Percentiles rank a stretch among this genome's conserved stretches.
Evolutionary conservation across 106 monocot genomes (phyloP).

Genomic region (Amphibolis antarctica): DNA sequence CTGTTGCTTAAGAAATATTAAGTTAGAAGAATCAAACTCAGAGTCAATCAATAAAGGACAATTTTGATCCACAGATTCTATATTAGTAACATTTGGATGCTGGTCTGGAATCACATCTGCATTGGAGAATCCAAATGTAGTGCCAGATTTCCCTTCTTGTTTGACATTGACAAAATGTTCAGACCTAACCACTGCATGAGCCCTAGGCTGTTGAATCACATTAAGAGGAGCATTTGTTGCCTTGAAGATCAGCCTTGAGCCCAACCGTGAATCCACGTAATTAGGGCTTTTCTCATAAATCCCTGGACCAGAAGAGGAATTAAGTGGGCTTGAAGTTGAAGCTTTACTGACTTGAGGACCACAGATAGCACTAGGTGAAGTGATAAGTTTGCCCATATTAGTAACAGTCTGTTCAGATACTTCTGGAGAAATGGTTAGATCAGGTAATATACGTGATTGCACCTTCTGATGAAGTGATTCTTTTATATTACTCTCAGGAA

Average conservation of each 20-base stretch:
- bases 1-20: conserved; percentile 5
- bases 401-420: background rate
- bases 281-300: conserved; percentile 5
- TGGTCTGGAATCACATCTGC: background rate
- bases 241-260: conserved; percentile 5
- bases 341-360: conserved; percentile 2
- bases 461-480: background rate
- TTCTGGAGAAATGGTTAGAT: conserved; percentile 1
- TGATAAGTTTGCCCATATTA: background rate
- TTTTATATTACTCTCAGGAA: conserved; percentile 9
- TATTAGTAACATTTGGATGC: background rate
- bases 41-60: conserved; percentile 3
- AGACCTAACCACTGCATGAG: conserved; percentile 4
- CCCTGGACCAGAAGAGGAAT: conserved; percentile 5
- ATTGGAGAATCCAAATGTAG: conserved; percentile 6
- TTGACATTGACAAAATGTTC: conserved; percentile 1
- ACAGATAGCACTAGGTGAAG: background rate
- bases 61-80: conserved; percentile 1
- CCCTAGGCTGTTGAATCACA: background rate
- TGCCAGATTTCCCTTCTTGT: conserved; percentile 6
- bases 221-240: background rate
- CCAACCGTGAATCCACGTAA: conserved; percentile 1
- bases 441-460: conserved; percentile 5
- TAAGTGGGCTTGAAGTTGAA: conserved; percentile 8
- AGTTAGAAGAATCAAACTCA: conserved; percentile 10